phyloP scores from a whole-genome alignment of 768 basidiomycete species.

The Tylopilus vinaceipallidus region DNA sequence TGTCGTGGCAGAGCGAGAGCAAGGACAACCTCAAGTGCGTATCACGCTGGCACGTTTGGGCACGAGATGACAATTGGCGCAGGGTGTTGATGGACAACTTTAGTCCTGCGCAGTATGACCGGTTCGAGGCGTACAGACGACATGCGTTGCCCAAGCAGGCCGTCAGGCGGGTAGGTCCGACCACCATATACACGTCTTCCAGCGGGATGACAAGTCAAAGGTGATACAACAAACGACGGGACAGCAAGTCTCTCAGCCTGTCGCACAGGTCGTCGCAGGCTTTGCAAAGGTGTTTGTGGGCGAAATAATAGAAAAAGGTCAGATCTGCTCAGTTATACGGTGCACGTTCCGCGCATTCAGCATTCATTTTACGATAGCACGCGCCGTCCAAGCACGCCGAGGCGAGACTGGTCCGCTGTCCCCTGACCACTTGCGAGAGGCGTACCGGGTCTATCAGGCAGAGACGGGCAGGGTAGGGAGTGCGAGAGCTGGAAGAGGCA shows the following conservation, averaged over 20 bases:
- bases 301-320: conserved; percentile 88
- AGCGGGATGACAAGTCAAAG: conserved; percentile 35
- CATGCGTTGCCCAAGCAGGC: conserved; percentile 82
- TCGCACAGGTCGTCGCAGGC: conserved; percentile 87
- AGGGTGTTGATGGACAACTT: conserved; percentile 91
- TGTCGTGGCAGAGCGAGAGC: conserved; percentile 83
- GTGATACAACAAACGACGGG: conserved; percentile 80
- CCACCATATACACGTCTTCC: neutral
- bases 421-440: conserved; percentile 88
- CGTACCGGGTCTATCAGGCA: conserved; percentile 78
- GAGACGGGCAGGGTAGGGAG: conserved; percentile 82
- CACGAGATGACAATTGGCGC: neutral
- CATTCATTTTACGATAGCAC: conserved; percentile 45
- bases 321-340: neutral
- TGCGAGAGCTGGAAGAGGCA: conserved; percentile 64
- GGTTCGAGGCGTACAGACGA: conserved; percentile 85
- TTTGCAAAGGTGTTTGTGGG: conserved; percentile 92
- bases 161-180: conserved; percentile 63
- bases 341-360: too few relatives aligned
- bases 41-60: conserved; percentile 1
- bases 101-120: conserved; percentile 77
- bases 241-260: conserved; percentile 82
- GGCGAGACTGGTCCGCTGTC: conserved; percentile 78
- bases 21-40: conserved; percentile 82
- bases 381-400: conserved; percentile 67